phyloP scores from a whole-genome alignment of 2,329 filamentous ascomycete genomes.

The Hirsutella minnesotensis region DNA sequence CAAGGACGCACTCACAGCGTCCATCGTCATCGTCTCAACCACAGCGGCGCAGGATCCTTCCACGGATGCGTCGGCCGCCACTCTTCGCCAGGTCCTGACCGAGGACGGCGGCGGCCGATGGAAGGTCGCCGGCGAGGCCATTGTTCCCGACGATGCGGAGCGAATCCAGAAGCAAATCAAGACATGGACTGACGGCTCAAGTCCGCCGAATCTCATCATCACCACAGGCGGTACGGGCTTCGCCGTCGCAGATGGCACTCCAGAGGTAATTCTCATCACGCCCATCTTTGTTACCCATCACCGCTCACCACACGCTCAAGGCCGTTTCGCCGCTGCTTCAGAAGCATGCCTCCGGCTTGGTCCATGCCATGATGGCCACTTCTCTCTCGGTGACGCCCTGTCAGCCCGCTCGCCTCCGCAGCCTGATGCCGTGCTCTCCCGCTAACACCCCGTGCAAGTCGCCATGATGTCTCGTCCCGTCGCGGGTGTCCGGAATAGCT shows the following conservation, averaged over 20 bases:
- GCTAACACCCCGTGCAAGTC: conserved; percentile 39
- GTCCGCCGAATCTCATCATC: conserved; percentile 61
- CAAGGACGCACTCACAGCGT: conserved; percentile 46
- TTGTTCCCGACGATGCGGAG: conserved; percentile 65
- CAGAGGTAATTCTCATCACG: conserved; percentile 53
- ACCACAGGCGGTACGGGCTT: conserved; percentile 94
- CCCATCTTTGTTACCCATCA: neutral
- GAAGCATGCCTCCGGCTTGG: conserved; percentile 75
- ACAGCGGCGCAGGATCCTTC: conserved; percentile 72
- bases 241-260: conserved; percentile 71
- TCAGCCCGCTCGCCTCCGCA: conserved; percentile 32
- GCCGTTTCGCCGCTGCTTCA: conserved; percentile 71
- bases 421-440: neutral
- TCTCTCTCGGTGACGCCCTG: conserved; percentile 83
- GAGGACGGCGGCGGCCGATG: conserved; percentile 58
- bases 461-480: conserved; percentile 94
- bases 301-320: conserved; percentile 26
- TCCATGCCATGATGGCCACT: conserved; percentile 87
- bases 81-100: conserved; percentile 58
- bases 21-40: conserved; percentile 80
- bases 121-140: conserved; percentile 55
- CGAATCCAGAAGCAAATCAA: conserved; percentile 66
- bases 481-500: conserved; percentile 71
- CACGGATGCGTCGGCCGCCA: conserved; percentile 60
- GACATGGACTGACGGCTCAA: conserved; percentile 58